Evolutionary conservation across 108 stramenopile species (phyloP), one percentile per base, ranked within the genome.

Genomic region (Skeletonema tropicum): DNA sequence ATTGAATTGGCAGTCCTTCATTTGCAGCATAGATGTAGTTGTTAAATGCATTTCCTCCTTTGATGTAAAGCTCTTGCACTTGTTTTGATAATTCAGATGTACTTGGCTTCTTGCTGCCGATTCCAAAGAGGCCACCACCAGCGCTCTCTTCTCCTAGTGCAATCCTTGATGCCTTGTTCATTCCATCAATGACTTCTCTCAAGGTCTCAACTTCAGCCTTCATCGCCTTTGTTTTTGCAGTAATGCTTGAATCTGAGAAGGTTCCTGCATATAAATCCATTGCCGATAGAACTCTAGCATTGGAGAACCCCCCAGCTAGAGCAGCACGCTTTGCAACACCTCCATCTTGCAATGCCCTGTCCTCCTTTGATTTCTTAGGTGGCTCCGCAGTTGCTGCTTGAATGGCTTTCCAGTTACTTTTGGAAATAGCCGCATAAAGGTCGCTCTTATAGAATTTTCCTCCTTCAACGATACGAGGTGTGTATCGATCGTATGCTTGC

Each of bases 211-310:
- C 88, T 49, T 90, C 76, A 2, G 66, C 77, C 64, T 91, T 80
- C 93, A 94, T 94, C 17, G 75, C 74, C 68, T 88, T 94, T 0
- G 93, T 94, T 69, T 94, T 94, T 29, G 83, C 64, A 69, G 74
- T 80, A 38, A 90, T 90, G 57, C 82, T 79, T 32, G 84, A 89
- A 46, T 91, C 90, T 4, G 93, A 94, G 74, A 94, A 94, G 21
- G 88, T 79, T 10, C 83, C 77, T n/a, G 93, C 93, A 58, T 85
- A 90, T 57, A 94, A 74, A 49, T 77, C 75, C 79, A 81, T 76
- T 33, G 93, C 93, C 2, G 79, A 69, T 21, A 92, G 39, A 23
- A 94, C 93, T 49, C 93, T 74, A 32, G 89, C 77, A 74, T 90
- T 89, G 31, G 83, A 85, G 76, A 94, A 94, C 14, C 78, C 83